Evolutionary conservation across 2,329 filamentous ascomycete genomes (phyloP).

Genomic region (Ploettnerulaceae sp.): DNA sequence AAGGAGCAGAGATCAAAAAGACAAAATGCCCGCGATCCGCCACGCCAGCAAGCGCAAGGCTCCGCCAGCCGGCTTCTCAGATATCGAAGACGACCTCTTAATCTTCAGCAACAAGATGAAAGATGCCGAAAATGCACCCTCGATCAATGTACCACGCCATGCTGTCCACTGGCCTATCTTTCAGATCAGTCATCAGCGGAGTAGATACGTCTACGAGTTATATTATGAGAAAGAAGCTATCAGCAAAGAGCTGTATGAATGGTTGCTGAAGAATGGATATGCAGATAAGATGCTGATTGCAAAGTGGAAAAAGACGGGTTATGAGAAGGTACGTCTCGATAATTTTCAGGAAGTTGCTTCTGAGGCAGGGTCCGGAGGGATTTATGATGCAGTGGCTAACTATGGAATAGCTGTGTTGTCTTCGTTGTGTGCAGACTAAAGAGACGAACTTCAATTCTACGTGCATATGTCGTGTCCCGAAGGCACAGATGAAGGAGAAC

Average conservation of each 20-base stretch:
- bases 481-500: constrained; percentile 82
- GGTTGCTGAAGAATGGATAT: constrained; percentile 93
- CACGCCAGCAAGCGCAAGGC: constrained; percentile 73
- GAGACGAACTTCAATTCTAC: constrained; percentile 99
- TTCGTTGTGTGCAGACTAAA: constrained; percentile 97
- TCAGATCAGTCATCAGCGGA: constrained; percentile 90
- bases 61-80: constrained; percentile 79
- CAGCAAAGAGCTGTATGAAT: constrained; percentile 87
- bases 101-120: constrained; percentile 91
- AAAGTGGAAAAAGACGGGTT: constrained; percentile 99
- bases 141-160: constrained; percentile 72
- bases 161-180: constrained; percentile 97
- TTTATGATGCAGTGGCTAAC: constrained; percentile 9
- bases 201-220: constrained; percentile 90
- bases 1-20: no score
- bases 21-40: constrained; percentile 73
- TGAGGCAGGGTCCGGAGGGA: constrained; percentile 13
- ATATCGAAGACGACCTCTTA: constrained; percentile 81
- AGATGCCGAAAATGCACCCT: constrained; percentile 87
- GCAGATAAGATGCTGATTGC: constrained; percentile 93
- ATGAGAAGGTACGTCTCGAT: constrained; percentile 75
- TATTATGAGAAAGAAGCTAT: constrained; percentile 99
- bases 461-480: constrained; percentile 92
- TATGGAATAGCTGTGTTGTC: constrained; percentile 70
- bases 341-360: no score